Conservation (phyloP, 2,329 filamentous ascomycete genomes). For the Metarhizium guizhouense region DNA sequence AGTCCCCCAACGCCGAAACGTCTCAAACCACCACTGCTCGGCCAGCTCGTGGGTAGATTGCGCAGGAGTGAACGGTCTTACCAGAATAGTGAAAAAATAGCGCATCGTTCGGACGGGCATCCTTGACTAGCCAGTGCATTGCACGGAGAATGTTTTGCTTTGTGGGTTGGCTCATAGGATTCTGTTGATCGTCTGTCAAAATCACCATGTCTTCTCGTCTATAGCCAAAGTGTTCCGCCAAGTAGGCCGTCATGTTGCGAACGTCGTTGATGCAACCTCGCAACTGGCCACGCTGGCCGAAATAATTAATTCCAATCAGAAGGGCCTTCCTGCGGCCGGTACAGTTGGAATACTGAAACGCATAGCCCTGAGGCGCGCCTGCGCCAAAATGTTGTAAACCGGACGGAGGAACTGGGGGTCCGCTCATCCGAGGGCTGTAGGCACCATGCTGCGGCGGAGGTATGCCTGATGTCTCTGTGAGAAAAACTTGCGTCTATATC, state of each 20-base stretch:
- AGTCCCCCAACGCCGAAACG: not conserved
- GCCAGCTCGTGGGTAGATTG: not conserved
- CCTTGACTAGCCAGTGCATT: slow-evolving; percentile 97
- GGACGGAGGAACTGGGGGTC: slow-evolving; percentile 57
- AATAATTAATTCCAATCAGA: slow-evolving; percentile 94
- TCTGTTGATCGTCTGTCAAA: slow-evolving; percentile 92
- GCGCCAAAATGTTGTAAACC: slow-evolving; percentile 65
- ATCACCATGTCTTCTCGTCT: slow-evolving; percentile 95
- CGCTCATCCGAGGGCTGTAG: slow-evolving; percentile 2
- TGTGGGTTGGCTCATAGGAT: slow-evolving; percentile 92
- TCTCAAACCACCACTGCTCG: not conserved
- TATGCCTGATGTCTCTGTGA: slow-evolving; percentile 9
- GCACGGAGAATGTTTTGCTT: slow-evolving; percentile 91
- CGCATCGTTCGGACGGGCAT: slow-evolving; percentile 84
- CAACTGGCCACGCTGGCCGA: slow-evolving; percentile 81
- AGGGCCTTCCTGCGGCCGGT: slow-evolving; percentile 83
- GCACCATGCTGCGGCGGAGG: slow-evolving; percentile 8
- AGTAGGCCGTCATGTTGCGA: slow-evolving; percentile 88
- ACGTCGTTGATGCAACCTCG: slow-evolving; percentile 96
- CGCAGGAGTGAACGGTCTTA: slow-evolving; percentile 28
- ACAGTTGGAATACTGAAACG: slow-evolving; percentile 86
- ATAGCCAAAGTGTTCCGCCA: slow-evolving; percentile 85
- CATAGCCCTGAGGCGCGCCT: slow-evolving; percentile 72
- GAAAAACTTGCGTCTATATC: not conserved
- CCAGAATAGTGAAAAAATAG: slow-evolving; percentile 97